Evolutionary conservation across 345 rosid genomes (phyloP), one percentile per base, ranked within the genome.

Genomic region (Brassica rapa): DNA sequence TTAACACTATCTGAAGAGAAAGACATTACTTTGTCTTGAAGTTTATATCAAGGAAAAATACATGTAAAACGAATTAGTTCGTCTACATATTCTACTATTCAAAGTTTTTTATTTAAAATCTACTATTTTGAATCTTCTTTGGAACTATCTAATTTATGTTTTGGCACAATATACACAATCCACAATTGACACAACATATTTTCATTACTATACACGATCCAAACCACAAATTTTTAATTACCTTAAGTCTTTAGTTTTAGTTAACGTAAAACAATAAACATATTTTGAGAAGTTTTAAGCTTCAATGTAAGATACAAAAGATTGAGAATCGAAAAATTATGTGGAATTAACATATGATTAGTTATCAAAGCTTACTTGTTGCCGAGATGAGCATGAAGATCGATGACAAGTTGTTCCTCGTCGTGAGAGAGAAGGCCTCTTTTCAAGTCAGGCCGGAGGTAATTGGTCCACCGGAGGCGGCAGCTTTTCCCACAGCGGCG

Each of bases 381-480:
- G 69, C 95, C 95, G 27, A 90, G 91, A 74, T 66, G 82, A 59
- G 93, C 86, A 51, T 90, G 95, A 59, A 90, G 95, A 32, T 89
- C 90, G 66, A 90, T 89, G 12, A 90, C 95, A 62, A 90, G 85
- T 41, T 84, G 86, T 25, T 87, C 90, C 41, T 90, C 95, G 10
- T 80, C 85, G 4, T 88, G 85, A 64, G 88, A 88, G 41, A 90
- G 92, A 70, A 90, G 87, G 39, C 95, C 95, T 11, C 93, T 80
- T 70, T 89, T 90, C 77, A 90, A 77, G 87, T 90, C 95, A 6
- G 95, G 93, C 29, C 93, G 91, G 82, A 90, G 95, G 43, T 90
- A 90, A 57, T 90, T 90, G 39, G 91, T 90, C 95, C 95, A 90
- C 1, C 95, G 90, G 62, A 90, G 95, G 1, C 95, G 92, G 77